Conservation (phyloP, 1,284 basidiomycete genomes). For the Ustilago tritici region DNA sequence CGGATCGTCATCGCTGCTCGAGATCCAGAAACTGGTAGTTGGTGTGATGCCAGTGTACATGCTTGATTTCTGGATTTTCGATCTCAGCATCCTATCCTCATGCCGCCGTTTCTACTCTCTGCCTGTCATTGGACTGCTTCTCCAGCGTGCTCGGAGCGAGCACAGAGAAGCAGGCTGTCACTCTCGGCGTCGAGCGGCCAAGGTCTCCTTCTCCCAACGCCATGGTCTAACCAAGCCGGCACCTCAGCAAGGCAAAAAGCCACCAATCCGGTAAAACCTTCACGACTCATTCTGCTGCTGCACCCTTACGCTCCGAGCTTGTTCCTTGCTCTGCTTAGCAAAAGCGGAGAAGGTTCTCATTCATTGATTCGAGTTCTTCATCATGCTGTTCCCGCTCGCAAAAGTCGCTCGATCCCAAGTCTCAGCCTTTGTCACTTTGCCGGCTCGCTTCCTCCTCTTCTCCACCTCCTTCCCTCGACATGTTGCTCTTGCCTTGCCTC, state of each 20-base stretch:
- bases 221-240: constrained; percentile 21
- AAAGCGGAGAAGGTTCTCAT: not conserved
- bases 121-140: not conserved
- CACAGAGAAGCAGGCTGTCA: not conserved
- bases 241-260: constrained; percentile 5
- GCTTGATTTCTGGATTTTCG: constrained; percentile 25
- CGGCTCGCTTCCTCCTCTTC: constrained; percentile 1
- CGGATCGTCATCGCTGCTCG: constrained; percentile 14
- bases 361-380: not conserved
- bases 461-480: not conserved
- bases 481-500: not conserved
- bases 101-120: not conserved
- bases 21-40: not conserved
- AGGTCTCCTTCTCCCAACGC: not conserved
- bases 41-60: constrained; percentile 9
- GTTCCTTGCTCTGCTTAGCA: constrained; percentile 17
- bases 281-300: not conserved
- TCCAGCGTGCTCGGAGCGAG: not conserved
- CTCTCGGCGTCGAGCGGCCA: not conserved
- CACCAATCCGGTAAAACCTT: constrained; percentile 30
- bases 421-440: not conserved
- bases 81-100: constrained; percentile 12
- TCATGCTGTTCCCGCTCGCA: not conserved
- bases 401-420: not conserved
- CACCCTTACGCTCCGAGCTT: not conserved